phyloP scores from a whole-genome alignment of 805 yeast species.

The Wickerhamiella lipophila region DNA sequence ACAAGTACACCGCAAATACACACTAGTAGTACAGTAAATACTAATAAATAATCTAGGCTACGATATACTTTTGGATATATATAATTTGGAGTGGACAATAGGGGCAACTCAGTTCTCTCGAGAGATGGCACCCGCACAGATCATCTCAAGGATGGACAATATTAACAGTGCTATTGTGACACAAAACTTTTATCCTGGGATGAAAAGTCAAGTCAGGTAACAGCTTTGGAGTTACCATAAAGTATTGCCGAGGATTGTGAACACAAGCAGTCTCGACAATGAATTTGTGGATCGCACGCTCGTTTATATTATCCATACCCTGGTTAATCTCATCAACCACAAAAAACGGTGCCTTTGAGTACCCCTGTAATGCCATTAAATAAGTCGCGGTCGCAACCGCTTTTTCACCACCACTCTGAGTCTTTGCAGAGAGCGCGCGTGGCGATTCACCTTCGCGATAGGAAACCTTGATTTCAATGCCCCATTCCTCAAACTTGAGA shows the following conservation, averaged over 20 bases:
- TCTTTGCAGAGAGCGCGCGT: conserved; percentile 62
- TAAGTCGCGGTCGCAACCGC: conserved; percentile 89
- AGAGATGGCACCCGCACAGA: neutral
- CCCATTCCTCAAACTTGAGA: conserved; percentile 57
- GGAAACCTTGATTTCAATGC: conserved; percentile 66
- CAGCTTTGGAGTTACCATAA: conserved; percentile 84
- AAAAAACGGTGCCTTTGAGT: conserved; percentile 79
- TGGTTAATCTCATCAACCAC: conserved; percentile 97
- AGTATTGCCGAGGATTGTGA: conserved; percentile 60
- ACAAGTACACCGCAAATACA: too few relatives aligned
- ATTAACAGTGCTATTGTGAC: conserved; percentile 1
- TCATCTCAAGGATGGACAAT: neutral
- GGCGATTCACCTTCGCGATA: conserved; percentile 68
- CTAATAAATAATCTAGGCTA: too few relatives aligned
- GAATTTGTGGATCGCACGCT: conserved; percentile 68
- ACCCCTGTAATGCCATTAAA: conserved; percentile 79
- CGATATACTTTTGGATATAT: too few relatives aligned
- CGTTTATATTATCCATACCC: conserved; percentile 95
- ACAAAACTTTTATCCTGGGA: conserved; percentile 58
- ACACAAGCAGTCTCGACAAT: conserved; percentile 76
- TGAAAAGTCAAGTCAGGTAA: conserved; percentile 67
- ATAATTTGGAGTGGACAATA: too few relatives aligned
- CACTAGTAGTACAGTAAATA: too few relatives aligned
- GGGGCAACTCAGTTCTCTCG: too few relatives aligned
- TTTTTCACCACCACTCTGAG: conserved; percentile 96